Base-by-base conservation (phyloP, 1,284 basidiomycete species). In the Trichosporon asahii region DNA sequence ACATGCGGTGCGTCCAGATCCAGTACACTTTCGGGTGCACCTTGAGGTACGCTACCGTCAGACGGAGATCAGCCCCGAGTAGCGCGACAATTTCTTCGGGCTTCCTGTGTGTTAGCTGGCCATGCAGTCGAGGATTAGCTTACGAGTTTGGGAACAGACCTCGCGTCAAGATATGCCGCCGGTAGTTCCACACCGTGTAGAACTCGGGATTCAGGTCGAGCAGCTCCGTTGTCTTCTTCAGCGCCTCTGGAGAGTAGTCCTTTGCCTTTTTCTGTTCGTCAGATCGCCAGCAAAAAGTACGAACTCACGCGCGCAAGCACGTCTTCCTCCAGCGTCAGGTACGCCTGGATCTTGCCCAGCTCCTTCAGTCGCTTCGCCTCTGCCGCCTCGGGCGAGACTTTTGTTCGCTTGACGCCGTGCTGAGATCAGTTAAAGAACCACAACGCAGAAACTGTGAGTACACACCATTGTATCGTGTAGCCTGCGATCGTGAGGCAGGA, bases 1-100 rank as follows among this genome's bases (percentile, higher is more conserved):
- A 98, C 76, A 90, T 87, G 37, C 95, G 89, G 77, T 98, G 94
- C 78, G 94, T 96, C 95, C 95, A 98, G 73, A 97, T 94, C 90
- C 92, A 94, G 81, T 98, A 98, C 14, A 95, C 90, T 79, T 98
- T 98, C 8, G 95, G 95, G 78, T 95, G 90, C 11, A 88, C 85
- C 77, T 91, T 90, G 61, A 98, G 87, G 18, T 91, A 90, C 8
- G 86, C 83, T 77, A 90, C 91, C 0, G 94, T 97, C 81, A 94
- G 86, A 1, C 87, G 85, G n/a, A 98, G 84, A 70, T 98, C 95
- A 44, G 88, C 85, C 2, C 87, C 85, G 1, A 97, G 86, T 2
- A 90, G 70, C 9, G 86, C 83, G 68, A 93, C 89, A 44, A 89
- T 85, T 66, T 90, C 87, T 64, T 88, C 85, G 0, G 88, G 85